Percentiles rank a stretch among this genome's conserved stretches.
phyloP scores from a whole-genome alignment of 345 rosid species.

The Rhodamnia argentea region DNA sequence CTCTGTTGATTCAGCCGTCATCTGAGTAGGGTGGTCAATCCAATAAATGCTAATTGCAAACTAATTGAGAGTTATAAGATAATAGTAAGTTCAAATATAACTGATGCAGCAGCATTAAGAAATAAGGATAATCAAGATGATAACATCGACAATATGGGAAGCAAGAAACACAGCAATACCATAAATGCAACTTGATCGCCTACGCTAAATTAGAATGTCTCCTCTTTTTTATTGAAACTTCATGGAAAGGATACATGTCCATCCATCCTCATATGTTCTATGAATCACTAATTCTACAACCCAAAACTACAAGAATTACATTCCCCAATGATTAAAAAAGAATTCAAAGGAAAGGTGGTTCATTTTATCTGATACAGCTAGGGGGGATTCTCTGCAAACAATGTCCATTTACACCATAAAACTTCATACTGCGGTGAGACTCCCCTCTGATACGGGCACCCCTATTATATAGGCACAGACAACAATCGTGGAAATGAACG shows the following conservation, averaged over 20 bases:
- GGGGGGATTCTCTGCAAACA: slow-evolving; percentile 10
- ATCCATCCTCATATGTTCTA: slow-evolving; percentile 31
- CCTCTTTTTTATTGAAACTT: slow-evolving; percentile 26
- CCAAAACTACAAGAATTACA: slow-evolving; percentile 40
- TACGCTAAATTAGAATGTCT: not conserved
- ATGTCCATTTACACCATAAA: slow-evolving; percentile 27
- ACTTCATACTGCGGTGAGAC: slow-evolving; percentile 11
- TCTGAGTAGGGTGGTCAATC: not conserved
- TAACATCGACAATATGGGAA: not conserved
- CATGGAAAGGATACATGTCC: slow-evolving; percentile 32
- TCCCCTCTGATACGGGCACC: not conserved
- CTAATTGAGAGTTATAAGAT: not conserved
- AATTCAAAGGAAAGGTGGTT: slow-evolving; percentile 9
- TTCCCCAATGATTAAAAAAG: slow-evolving; percentile 9
- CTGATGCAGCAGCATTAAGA: not conserved
- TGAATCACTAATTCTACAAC: slow-evolving; percentile 28
- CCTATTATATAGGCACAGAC: not conserved
- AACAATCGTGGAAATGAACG: slow-evolving; percentile 13
- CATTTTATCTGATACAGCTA: slow-evolving; percentile 5
- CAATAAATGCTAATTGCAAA: not conserved
- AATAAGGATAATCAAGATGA: not conserved
- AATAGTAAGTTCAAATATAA: not conserved
- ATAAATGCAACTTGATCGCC: not conserved
- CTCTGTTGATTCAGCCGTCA: not conserved
- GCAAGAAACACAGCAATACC: not conserved